Base-by-base conservation (phyloP, 1,139 yeast genomes). In the Candida buenavistaensis region DNA sequence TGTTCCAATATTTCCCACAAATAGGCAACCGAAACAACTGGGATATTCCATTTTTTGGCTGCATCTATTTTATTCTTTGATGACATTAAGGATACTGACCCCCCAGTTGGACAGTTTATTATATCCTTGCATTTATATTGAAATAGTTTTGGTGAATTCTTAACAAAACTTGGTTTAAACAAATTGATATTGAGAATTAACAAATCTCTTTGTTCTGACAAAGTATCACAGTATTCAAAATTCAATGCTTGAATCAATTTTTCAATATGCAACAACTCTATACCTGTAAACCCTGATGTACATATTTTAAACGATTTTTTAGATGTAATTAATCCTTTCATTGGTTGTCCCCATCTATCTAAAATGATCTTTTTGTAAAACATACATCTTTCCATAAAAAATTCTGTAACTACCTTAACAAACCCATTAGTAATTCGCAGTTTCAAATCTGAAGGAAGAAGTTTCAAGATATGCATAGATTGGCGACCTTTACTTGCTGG, bases 341-440 rank as follows among this genome's bases (percentile, higher is more conserved):
- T 64, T 1, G 89, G 92, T 23, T 57, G 55, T 1, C 87, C 76
- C 97, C 97, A 90, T n/a, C 69, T 57, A 52, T 88, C 96, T 25
- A 65, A 48, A 9, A 64, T 58, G 4, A 82, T 51, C 33, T 61
- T 59, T 29, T 75, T 72, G 49, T 83, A 82, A 55, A 74, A 82
- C 21, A 89, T 63, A 21, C 87, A 75, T 40, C 97, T 59, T 56
- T 90, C 97, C 17, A 90, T 62, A 47, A 85, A 82, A 90, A 96
- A 88, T 57, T 90, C 97, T 2, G 96, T 83, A 2, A 78, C 75
- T 2, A 68, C 50, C 23, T 49, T 48, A 13, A 62, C 51, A 3
- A 47, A 46, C 4, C 59, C 57, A 26, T 43, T 45, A 22, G 54
- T 49, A 19, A 64, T 52, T 15, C 48, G 48, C 14, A 45, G 37